These are phyloP conservation scores for Lentinula detonsa DNA, from an alignment of 768 basidiomycete species.

Conservation along the genomic window DNA sequence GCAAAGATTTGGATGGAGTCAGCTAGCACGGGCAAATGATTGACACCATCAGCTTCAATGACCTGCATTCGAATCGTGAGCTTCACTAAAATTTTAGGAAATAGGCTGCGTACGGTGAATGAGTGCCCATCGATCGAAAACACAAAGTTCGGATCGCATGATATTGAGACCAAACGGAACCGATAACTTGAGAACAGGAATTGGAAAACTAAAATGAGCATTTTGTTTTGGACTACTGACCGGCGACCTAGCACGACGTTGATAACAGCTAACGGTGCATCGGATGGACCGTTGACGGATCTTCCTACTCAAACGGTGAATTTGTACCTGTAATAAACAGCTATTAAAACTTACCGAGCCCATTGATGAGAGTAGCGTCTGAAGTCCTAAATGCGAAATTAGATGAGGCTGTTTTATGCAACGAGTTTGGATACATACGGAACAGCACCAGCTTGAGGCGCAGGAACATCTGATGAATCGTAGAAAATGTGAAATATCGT, in stretches of 20 bases:
- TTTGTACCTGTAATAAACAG: not conserved
- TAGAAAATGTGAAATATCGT: not conserved
- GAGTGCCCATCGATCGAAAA: constrained; percentile 22
- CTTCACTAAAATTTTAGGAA: not conserved
- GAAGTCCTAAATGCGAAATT: not conserved
- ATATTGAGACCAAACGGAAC: constrained; percentile 22
- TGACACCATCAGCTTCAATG: constrained; percentile 29
- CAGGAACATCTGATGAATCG: constrained; percentile 6
- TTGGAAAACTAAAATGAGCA: not conserved
- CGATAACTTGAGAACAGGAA: not conserved
- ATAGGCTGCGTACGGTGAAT: constrained; percentile 10
- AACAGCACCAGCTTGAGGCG: not conserved
- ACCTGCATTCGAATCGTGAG: constrained; percentile 5
- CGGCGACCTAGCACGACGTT: constrained; percentile 21
- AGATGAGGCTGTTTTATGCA: not conserved
- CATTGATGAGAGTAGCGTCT: constrained; percentile 25
- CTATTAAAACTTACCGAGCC: constrained; percentile 18
- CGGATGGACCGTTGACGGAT: constrained; percentile 11
- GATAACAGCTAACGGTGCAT: constrained; percentile 23
- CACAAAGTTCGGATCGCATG: constrained; percentile 26
- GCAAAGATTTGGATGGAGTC: constrained; percentile 26
- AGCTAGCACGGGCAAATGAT: constrained; percentile 18
- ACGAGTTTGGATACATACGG: constrained; percentile 4
- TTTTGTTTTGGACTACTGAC: not conserved
- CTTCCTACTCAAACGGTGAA: not conserved